These are phyloP conservation scores for Lactarius akahatsu DNA, from an alignment of 768 basidiomycete species.

Conservation along the genomic window DNA sequence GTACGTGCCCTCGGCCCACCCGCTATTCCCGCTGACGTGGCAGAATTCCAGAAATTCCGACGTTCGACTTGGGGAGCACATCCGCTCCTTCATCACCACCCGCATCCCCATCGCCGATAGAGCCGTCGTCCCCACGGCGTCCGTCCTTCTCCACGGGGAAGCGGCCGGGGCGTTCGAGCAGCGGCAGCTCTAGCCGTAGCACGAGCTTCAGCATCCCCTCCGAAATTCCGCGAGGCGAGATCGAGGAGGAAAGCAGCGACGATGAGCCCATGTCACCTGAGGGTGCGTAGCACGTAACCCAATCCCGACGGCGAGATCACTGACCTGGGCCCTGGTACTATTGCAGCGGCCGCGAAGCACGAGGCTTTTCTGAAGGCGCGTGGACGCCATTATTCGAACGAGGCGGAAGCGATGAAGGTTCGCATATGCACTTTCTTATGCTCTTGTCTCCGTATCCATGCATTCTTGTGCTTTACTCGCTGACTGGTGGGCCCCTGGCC, in stretches of 20 bases:
- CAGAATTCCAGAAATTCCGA: slow-evolving; percentile 68
- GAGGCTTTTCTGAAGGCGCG: slow-evolving; percentile 78
- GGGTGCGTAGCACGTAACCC: slow-evolving; percentile 47
- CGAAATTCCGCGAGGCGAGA: slow-evolving; percentile 48
- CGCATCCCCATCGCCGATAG: slow-evolving; percentile 17
- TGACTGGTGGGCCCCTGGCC: slow-evolving; percentile 12
- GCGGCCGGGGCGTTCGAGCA: slow-evolving; percentile 55
- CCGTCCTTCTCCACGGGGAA: slow-evolving; percentile 70
- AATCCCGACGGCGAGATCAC: slow-evolving; percentile 7
- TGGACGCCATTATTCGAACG: slow-evolving; percentile 85
- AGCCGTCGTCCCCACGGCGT: slow-evolving; percentile 62
- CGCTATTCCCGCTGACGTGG: background rate
- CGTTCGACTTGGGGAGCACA: slow-evolving; percentile 57
- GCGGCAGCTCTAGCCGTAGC: slow-evolving; percentile 68
- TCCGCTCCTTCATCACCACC: slow-evolving; percentile 28
- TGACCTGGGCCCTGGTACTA: background rate
- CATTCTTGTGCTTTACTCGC: slow-evolving; percentile 23
- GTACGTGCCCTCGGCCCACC: slow-evolving; percentile 44
- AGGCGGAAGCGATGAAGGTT: slow-evolving; percentile 93
- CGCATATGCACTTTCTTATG: slow-evolving; percentile 15
- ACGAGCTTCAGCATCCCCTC: slow-evolving; percentile 60
- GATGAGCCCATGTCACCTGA: slow-evolving; percentile 86
- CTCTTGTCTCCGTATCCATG: slow-evolving; percentile 12
- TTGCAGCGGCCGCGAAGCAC: slow-evolving; percentile 74
- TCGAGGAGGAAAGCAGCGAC: slow-evolving; percentile 49